Evolutionary conservation across 2,329 filamentous ascomycete genomes (phyloP).

Genomic region (Ophiobolus disseminans): DNA sequence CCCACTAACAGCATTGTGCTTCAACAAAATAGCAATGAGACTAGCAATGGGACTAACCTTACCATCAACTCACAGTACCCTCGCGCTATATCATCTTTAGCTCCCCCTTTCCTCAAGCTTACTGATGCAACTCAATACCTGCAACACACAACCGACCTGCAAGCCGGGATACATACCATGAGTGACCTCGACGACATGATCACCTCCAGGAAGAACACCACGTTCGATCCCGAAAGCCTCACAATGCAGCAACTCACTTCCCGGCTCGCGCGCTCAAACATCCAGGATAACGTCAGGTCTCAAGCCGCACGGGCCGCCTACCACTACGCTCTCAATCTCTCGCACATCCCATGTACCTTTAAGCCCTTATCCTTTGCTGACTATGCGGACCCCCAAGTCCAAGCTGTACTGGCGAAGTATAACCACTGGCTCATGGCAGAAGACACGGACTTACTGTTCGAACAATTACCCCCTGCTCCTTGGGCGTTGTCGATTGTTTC

Average conservation of each 20-base stretch:
- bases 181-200: neutral
- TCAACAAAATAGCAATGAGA: too few species aligned
- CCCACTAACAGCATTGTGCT: too few species aligned
- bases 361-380: neutral
- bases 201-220: neutral
- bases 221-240: neutral
- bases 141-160: too few species aligned
- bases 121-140: neutral
- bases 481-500: neutral
- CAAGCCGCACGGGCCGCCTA: neutral
- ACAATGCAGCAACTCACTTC: neutral
- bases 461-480: neutral
- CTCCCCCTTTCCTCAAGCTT: neutral
- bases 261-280: too few species aligned
- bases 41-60: too few species aligned
- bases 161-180: too few species aligned
- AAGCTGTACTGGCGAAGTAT: neutral
- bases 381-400: neutral
- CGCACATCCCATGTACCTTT: neutral
- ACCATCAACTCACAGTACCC: too few species aligned
- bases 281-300: neutral
- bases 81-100: neutral
- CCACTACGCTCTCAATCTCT: neutral
- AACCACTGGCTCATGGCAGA: neutral
- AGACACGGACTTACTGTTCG: neutral